A percentile compares a stretch with the other conserved stretches of the same genome.
Evolutionary conservation across 2,329 filamentous ascomycete genomes (phyloP).

Genomic region (Ampelomyces quisqualis): DNA sequence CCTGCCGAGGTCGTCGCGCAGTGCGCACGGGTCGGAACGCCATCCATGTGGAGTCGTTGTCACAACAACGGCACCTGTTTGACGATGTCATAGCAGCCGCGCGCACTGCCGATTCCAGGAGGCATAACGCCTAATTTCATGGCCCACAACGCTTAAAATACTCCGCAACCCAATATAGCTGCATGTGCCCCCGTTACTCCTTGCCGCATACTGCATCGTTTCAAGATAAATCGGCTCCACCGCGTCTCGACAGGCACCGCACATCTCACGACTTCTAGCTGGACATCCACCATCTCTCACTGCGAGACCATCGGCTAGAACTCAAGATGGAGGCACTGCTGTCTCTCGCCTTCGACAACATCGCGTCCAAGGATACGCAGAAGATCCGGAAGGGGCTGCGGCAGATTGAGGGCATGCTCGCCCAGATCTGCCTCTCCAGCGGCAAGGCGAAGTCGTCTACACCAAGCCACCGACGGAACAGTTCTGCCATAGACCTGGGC

Average conservation of each 20-base stretch:
- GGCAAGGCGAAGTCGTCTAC: constrained; percentile 35
- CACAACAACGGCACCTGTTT: constrained; percentile 22
- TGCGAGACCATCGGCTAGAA: constrained; percentile 6
- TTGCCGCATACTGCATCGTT: constrained; percentile 20
- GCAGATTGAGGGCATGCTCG: constrained; percentile 90
- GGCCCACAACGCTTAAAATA: constrained; percentile 32
- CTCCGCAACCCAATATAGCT: constrained; percentile 35
- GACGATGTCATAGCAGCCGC: constrained; percentile 16
- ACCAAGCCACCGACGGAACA: constrained; percentile 39
- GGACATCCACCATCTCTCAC: constrained; percentile 8
- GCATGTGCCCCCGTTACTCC: constrained; percentile 25
- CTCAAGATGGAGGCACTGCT: constrained; percentile 80
- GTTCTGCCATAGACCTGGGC: constrained; percentile 40
- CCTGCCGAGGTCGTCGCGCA: constrained; percentile 13
- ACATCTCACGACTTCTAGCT: constrained; percentile 6
- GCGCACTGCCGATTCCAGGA: constrained; percentile 7
- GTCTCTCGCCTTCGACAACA: constrained; percentile 92
- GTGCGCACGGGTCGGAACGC: constrained; percentile 13
- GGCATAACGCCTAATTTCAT: constrained; percentile 16
- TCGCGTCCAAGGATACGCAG: constrained; percentile 83
- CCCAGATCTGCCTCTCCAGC: constrained; percentile 83
- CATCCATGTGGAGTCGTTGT: constrained; percentile 11
- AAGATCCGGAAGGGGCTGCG: constrained; percentile 93
- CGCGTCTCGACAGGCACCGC: constrained; percentile 9
- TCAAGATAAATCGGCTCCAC: constrained; percentile 10